These are phyloP conservation scores for Entomortierella lignicola DNA, from an alignment of 192 early-diverging fungal genomes.

Conservation along the genomic window DNA sequence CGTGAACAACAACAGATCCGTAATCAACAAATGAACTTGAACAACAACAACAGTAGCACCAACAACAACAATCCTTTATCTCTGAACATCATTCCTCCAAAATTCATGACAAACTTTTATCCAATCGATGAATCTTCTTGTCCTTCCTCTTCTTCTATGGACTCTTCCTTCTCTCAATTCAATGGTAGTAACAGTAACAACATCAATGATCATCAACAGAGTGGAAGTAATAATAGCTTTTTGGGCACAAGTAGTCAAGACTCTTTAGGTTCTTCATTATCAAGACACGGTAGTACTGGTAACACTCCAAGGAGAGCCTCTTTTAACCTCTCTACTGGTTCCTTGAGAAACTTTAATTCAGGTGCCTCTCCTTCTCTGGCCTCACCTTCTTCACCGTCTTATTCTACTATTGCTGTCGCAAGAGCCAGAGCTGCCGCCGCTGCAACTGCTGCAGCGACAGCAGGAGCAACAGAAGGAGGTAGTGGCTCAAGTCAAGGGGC, in stretches of 20 bases:
- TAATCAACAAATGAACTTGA: neutral
- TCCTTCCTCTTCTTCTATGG: no score
- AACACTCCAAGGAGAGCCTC: conserved; percentile 10
- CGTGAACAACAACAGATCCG: conserved; percentile 25
- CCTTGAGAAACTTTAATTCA: conserved; percentile 26
- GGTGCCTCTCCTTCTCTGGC: conserved; percentile 22
- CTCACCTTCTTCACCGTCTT: conserved; percentile 48
- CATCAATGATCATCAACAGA: no score
- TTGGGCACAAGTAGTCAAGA: conserved; percentile 19
- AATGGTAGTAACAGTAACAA: no score
- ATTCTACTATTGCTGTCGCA: conserved; percentile 52
- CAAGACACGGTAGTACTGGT: no score
- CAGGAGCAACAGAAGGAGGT: conserved; percentile 12
- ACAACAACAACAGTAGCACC: conserved; percentile 2
- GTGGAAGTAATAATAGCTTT: neutral
- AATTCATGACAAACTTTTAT: neutral
- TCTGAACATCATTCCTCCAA: conserved; percentile 46
- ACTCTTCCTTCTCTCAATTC: no score
- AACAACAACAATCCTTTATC: conserved; percentile 22
- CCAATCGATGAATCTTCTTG: no score
- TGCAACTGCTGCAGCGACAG: conserved; percentile 4
- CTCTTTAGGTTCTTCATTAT: conserved; percentile 23
- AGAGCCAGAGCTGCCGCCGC: conserved; percentile 34
- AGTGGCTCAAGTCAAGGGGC: conserved; percentile 17
- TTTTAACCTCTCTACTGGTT: conserved; percentile 32